These are phyloP conservation scores for Daldinia caldariorum DNA, from an alignment of 495 filamentous ascomycete species.

Conservation along the genomic window DNA sequence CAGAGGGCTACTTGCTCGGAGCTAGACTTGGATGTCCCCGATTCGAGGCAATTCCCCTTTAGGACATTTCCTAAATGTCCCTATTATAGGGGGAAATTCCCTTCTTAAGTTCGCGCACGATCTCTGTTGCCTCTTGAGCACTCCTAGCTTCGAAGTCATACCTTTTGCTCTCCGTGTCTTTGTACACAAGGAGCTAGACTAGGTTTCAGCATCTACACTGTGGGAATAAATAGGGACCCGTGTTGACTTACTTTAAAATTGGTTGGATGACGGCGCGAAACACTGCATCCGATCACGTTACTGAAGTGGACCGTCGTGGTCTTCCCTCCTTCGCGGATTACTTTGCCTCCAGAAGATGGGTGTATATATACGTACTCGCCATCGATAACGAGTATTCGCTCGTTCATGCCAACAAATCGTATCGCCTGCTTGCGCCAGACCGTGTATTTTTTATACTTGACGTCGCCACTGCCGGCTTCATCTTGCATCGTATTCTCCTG, in stretches of 20 bases:
- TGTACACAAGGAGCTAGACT: conserved; percentile 74
- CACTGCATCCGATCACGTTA: conserved; percentile 92
- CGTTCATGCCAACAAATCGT: conserved; percentile 86
- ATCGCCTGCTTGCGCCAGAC: conserved; percentile 95
- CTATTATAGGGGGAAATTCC: conserved; percentile 66
- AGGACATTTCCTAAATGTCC: conserved; percentile 33
- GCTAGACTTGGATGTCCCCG: conserved; percentile 2
- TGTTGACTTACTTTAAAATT: conserved; percentile 76
- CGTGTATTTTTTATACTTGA: conserved; percentile 83
- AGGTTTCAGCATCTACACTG: conserved; percentile 24
- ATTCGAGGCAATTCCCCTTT: conserved; percentile 1
- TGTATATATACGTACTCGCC: conserved; percentile 96
- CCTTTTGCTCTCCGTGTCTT: conserved; percentile 86
- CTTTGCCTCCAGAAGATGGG: conserved; percentile 69
- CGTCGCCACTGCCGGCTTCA: conserved; percentile 66
- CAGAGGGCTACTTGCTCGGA: not conserved
- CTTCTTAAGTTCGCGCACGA: conserved; percentile 87
- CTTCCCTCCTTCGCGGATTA: conserved; percentile 71
- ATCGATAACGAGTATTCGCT: conserved; percentile 87
- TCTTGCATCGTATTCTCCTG: conserved; percentile 74
- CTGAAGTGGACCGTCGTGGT: conserved; percentile 91
- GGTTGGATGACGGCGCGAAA: conserved; percentile 87
- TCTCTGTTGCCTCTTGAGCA: conserved; percentile 81
- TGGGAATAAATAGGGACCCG: not conserved
- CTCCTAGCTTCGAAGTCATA: conserved; percentile 96